Evolutionary conservation across 768 basidiomycete species (phyloP).

Genomic region (Daedaleopsis sinensis): DNA sequence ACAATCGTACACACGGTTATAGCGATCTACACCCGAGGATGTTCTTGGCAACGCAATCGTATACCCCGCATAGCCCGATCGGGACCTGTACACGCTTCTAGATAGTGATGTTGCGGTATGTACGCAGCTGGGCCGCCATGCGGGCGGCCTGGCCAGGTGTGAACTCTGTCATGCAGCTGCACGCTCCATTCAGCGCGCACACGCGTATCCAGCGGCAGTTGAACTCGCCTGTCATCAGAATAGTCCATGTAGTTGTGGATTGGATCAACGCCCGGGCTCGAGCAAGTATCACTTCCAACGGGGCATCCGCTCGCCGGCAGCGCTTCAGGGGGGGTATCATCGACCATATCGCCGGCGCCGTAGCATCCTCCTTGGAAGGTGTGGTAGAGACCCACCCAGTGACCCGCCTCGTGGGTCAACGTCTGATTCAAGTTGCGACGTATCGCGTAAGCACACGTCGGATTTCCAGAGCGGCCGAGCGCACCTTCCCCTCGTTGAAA

Average conservation of each 20-base stretch:
- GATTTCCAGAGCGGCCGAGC: not conserved
- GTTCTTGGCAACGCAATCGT: not conserved
- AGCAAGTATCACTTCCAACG: constrained; percentile 31
- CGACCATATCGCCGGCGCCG: constrained; percentile 43
- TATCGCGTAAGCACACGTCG: not conserved
- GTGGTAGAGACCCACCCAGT: constrained; percentile 63
- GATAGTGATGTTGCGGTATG: constrained; percentile 43
- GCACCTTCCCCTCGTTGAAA: constrained; percentile 40
- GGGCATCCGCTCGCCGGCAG: constrained; percentile 42
- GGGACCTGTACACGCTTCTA: not conserved
- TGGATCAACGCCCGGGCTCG: constrained; percentile 38
- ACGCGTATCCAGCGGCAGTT: no score
- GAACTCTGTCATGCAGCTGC: constrained; percentile 50
- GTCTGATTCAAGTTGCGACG: constrained; percentile 38
- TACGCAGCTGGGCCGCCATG: constrained; percentile 43
- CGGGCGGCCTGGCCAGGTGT: constrained; percentile 46
- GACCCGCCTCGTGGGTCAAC: constrained; percentile 59
- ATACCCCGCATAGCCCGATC: not conserved
- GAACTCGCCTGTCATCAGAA: constrained; percentile 40
- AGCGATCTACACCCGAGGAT: not conserved
- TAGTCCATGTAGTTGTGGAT: constrained; percentile 60
- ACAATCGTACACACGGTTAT: no score
- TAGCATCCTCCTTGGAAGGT: constrained; percentile 57
- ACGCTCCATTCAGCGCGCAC: no score
- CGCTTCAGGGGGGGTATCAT: constrained; percentile 52